Evolutionary conservation across 345 rosid genomes (phyloP), one percentile per base, ranked within the genome.

Genomic region (Eucalyptus urophylla): DNA sequence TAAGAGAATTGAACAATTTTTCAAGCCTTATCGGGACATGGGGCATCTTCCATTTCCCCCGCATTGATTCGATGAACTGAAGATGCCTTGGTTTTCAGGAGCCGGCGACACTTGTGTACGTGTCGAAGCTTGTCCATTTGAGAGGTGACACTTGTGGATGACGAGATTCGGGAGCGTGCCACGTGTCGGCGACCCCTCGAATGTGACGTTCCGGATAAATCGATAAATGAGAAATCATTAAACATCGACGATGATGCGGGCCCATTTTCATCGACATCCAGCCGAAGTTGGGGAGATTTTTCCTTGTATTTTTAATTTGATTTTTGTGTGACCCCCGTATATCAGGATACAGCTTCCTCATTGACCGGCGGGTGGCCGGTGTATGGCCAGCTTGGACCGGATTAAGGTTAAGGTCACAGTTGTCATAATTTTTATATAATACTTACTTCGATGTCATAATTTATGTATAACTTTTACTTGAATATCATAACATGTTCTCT

Each of bases 381-480:
- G 33, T 21, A 60, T 19, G 60, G 31, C 49, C 22, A 15, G 76
- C 49, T 56, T 45, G 6, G 5, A 87, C 47, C 33, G 50, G 47
- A 44, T 19, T 72, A 4, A 2, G 27, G 27, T 21, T 11, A 40
- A 67, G 43, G 12, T 22, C 43, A 31, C 3, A 3, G 8, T 0
- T 10, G 3, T 24, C 62, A 56, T 56, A 10, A 0, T 24, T 24
- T 10, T 24, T 56, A 24, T 56, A 56, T 1, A 0, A 56, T 22
- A 4, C 29, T 56, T 3, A 56, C 62, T 24, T 8, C 5, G 24
- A 0, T 56, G 1, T 56, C 13, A 24, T 56, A 22, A 2, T 2
- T 24, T 24, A 56, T 4, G 0, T 56, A 24, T 24, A 24, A 24
- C 3, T 21, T 9, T 56, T 5, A 56, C 5, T 56, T 1, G 1